Evolutionary conservation across 1,139 yeast species (phyloP), one percentile per base, ranked within the genome.

Genomic region (Kodamaea derodonti): DNA sequence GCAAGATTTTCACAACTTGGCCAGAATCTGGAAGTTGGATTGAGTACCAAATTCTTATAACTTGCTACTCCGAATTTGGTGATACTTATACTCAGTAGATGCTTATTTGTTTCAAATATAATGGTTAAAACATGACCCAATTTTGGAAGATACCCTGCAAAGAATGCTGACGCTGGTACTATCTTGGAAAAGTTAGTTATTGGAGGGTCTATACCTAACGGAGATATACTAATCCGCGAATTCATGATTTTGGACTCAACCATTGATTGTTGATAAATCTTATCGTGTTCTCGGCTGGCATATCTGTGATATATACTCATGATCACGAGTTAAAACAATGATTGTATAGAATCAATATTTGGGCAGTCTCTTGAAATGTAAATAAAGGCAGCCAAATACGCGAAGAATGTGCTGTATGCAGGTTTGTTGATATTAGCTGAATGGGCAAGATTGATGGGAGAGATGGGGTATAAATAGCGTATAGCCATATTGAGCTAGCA

Each of bases 1-100:
- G 72, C 56, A 32, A 90, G 62, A 49, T 87, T 87, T 43, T 80
- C 77, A 47, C 94, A 77, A 1, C 95, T 94, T 2, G 84, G 87
- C 62, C 74, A 84, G 54, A 80, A 90, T 35, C 85, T 66, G 2
- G 95, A 85, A 28, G 72, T 58, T 0, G 69, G 56, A 38, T 74
- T 76, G 24, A 86, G 58, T 4, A 86, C 76, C 50, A 88, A 63
- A 31, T 81, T 70, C 24, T 73, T 70, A 48, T 77, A 79, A 13
- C 76, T 69, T 4, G 83, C 68, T 22, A 79, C 72, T 0, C 97
- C 97, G 45, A 78, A 79, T 37, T 76, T 72, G 27, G 92, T 80
- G 18, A 90, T 53, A 13, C 87, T 62, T 3, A 82, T 66, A 3
- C 87, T 72, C 14, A 83, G 65, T 40, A 69, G 70, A 12, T 60